phyloP scores from a whole-genome alignment of 257 asterid genomes.

The Fraxinus quadrangulata region DNA sequence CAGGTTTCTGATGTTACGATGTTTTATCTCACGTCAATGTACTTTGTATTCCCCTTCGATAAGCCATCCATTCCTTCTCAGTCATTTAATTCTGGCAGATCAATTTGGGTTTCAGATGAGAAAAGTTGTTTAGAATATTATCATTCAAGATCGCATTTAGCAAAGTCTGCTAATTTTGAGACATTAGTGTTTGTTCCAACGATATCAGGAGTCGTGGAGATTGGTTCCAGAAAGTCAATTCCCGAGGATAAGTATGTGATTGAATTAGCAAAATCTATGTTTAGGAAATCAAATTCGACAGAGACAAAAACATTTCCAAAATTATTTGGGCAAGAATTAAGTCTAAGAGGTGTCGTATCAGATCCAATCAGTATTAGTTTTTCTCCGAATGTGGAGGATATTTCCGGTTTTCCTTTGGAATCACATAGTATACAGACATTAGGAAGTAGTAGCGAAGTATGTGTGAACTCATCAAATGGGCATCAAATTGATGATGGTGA shows the following conservation, averaged over 20 bases:
- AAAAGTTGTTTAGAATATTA: constrained; percentile 62
- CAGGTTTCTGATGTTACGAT: constrained; percentile 69
- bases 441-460: constrained; percentile 42
- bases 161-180: constrained; percentile 57
- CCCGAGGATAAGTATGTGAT: constrained; percentile 58
- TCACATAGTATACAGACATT: constrained; percentile 47
- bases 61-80: constrained; percentile 92
- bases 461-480: constrained; percentile 64
- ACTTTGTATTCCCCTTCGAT: constrained; percentile 81
- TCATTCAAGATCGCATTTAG: constrained; percentile 72
- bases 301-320: constrained; percentile 58
- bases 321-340: constrained; percentile 73
- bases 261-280: constrained; percentile 55
- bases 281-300: constrained; percentile 43
- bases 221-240: constrained; percentile 65
- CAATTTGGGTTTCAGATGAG: constrained; percentile 71
- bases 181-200: constrained; percentile 70
- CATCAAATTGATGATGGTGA: constrained; percentile 52
- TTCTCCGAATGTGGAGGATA: constrained; percentile 64
- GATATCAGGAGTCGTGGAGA: constrained; percentile 83
- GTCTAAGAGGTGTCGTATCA: constrained; percentile 60
- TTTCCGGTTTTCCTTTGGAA: constrained; percentile 47
- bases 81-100: constrained; percentile 76
- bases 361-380: constrained; percentile 77
- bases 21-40: constrained; percentile 88